Evolutionary conservation across 2,329 filamentous ascomycete genomes (phyloP), one percentile per base, ranked within the genome.

Genomic region (Alternaria brassicae): DNA sequence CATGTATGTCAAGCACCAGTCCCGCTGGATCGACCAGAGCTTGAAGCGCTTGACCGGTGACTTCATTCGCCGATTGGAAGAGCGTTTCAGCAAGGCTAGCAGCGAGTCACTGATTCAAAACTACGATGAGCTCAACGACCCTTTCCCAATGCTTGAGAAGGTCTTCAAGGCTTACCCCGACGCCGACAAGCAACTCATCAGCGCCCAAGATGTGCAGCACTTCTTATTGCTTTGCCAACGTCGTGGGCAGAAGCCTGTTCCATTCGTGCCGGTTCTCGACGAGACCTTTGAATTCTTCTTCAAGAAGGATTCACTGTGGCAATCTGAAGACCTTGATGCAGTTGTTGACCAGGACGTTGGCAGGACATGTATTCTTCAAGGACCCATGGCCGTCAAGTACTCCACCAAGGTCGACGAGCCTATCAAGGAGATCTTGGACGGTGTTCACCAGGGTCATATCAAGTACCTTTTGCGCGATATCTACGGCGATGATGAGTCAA

Each of bases 291-390:
- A 99, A 77, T 97, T 96, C 81, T 99, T 92, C 84, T 99, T 99
- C 89, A 99, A 99, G 88, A 99, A 99, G 84, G 95, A 99, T 79
- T 99, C 95, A 1, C 86, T 99, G 7, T 99, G 95, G 95, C 95
- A 99, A 81, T 98, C 95, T 1, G 95, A 99, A 80, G 95, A 99
- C 73, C 85, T 99, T 10, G 94, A 96, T 73, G 95, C 95, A 53
- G 93, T 99, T 58, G 93, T 97, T 61, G 94, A 86, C 69, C 95
- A 98, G 80, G 96, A 99, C 76, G 95, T 99, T 59, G 93, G 92
- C 65, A 88, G 96, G 75, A 97, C 93, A 42, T 97, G 93, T 82
- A 97, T 99, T 75, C 84, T 99, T 36, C 95, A 99, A 78, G 96
- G 95, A 17, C 95, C 95, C 5, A 93, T 93, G 81, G 91, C 95